Base-by-base conservation (phyloP, 345 rosid genomes). In the Carallia brachiata region DNA sequence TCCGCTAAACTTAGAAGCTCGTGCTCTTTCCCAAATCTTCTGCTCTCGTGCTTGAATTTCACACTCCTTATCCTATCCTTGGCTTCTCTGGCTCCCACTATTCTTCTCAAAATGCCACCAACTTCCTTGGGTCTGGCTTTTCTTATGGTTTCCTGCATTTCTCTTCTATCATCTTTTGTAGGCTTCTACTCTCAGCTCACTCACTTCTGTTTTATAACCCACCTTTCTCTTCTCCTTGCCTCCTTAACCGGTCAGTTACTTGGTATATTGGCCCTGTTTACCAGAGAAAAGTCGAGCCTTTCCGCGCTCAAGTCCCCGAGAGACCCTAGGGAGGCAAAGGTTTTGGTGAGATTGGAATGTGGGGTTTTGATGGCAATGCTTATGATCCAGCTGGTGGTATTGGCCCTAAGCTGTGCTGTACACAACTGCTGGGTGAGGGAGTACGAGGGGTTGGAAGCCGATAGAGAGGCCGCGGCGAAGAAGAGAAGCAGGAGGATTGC, bases 91-190 rank as follows among this genome's bases (percentile, higher is more conserved):
- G 85, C 76, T n/a, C 92, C 92, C 34, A 74, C 63, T 4, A 63
- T 87, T 61, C 81, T 89, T 68, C 84, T 87, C 58, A 82, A 74
- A 70, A 70, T 18, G 69, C 92, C 90, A n/a, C 96, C 92, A n/a
- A 79, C 92, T 30, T 78, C 89, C 2, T 69, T 87, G 3, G 90
- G 91, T 27, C 15, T 84, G 1, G 89, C 87, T 0, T 77, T 87
- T 72, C 77, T 85, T 19, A 48, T 73, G 58, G 79, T 83, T 60
- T 84, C 90, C 12, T 59, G 71, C 77, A 71, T 82, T 70, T 81
- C 92, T 7, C 77, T 89, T 1, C 64, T 84, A 66, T 77, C 86
- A 62, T 77, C 92, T 5, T 81, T 76, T 12, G 65, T 79, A 2
- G 92, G 95, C 18, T 76, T 85, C 73, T 85, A 70, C 66, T 75